These are phyloP conservation scores for Ustilago tritici DNA, from an alignment of 1,284 basidiomycete species.

Conservation along the genomic window DNA sequence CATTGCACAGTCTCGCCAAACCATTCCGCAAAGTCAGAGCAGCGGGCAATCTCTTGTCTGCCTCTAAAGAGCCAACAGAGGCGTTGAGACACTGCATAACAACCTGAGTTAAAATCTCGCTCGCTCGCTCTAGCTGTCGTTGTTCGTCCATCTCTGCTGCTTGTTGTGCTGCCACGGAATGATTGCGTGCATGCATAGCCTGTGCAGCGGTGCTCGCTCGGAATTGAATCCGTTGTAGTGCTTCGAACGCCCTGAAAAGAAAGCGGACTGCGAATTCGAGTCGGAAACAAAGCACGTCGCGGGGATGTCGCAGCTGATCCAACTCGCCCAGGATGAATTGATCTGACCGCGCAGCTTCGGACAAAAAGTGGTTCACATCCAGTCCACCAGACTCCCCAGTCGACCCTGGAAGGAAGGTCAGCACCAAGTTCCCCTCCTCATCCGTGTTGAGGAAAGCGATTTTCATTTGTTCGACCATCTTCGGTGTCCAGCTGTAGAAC, in stretches of 20 bases:
- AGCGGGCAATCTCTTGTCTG: constrained; percentile 12
- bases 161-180: constrained; percentile 20
- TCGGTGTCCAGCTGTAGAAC: constrained; percentile 42
- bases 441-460: constrained; percentile 34
- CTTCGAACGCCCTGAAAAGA: constrained; percentile 35
- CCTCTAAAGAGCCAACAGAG: constrained; percentile 29
- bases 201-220: constrained; percentile 34
- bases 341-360: constrained; percentile 31
- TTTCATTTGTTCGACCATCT: constrained; percentile 40
- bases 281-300: constrained; percentile 39
- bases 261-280: constrained; percentile 40
- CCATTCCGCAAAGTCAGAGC: constrained; percentile 34
- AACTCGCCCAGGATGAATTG: constrained; percentile 33
- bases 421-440: constrained; percentile 10
- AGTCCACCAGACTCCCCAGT: not conserved
- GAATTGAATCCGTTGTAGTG: constrained; percentile 36
- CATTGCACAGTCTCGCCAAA: constrained; percentile 37
- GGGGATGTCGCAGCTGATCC: constrained; percentile 21
- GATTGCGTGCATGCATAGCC: constrained; percentile 24
- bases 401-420: constrained; percentile 24
- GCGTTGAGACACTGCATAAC: constrained; percentile 48
- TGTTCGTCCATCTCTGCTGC: constrained; percentile 46
- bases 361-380: constrained; percentile 21
- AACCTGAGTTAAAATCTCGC: constrained; percentile 46
- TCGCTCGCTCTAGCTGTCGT: constrained; percentile 31